These are phyloP conservation scores for Aspergillus japonicus DNA, from an alignment of 2,329 filamentous ascomycete genomes.

Conservation along the genomic window DNA sequence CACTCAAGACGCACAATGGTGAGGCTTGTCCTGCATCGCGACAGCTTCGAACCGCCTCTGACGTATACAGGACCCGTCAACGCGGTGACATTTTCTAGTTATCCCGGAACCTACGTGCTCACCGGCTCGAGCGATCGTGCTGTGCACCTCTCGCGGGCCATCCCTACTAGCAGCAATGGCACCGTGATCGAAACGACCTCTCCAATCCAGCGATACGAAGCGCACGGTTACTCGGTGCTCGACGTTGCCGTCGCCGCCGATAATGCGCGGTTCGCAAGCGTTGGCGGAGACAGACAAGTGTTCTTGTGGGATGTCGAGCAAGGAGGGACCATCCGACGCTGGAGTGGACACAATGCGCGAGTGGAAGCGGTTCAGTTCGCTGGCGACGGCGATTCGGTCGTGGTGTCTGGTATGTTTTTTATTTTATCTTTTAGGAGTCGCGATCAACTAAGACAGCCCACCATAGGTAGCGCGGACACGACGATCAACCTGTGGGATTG, in stretches of 20 bases:
- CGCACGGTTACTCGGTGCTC: slow-evolving; percentile 90
- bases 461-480: slow-evolving; percentile 43
- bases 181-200: slow-evolving; percentile 36
- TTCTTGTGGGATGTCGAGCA: slow-evolving; percentile 93
- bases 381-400: slow-evolving; percentile 69
- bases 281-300: slow-evolving; percentile 83
- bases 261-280: slow-evolving; percentile 83
- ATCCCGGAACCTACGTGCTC: slow-evolving; percentile 73
- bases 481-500: slow-evolving; percentile 46
- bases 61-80: slow-evolving; percentile 63
- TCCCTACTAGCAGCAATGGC: slow-evolving; percentile 41
- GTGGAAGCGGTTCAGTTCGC: slow-evolving; percentile 79
- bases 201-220: slow-evolving; percentile 83
- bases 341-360: slow-evolving; percentile 67
- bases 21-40: slow-evolving; percentile 6
- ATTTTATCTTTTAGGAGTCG: background rate
- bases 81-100: slow-evolving; percentile 69
- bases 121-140: slow-evolving; percentile 82
- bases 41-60: background rate
- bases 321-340: slow-evolving; percentile 73
- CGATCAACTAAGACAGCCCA: background rate
- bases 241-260: slow-evolving; percentile 69
- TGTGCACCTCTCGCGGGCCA: slow-evolving; percentile 77
- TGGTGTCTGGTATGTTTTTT: slow-evolving; percentile 57
- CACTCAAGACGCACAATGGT: slow-evolving; percentile 47